Conservation (phyloP, 108 stramenopile species). For the Skeletonema costatum region DNA sequence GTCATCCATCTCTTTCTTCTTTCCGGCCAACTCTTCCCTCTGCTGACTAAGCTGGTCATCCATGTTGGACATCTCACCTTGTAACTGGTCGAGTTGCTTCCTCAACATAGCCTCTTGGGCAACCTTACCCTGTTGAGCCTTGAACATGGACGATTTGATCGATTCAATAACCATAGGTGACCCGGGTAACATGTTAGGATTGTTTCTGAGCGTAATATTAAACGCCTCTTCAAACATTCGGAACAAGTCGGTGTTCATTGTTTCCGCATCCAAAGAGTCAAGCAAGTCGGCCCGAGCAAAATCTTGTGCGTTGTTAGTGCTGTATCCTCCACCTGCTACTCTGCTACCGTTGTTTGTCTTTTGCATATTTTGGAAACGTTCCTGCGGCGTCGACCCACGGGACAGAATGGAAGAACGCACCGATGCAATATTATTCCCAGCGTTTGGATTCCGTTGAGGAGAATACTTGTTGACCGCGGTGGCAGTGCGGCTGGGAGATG, state of each 20-base stretch:
- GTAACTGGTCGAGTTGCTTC: slow-evolving; percentile 17
- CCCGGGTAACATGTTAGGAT: slow-evolving; percentile 37
- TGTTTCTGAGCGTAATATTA: slow-evolving; percentile 25
- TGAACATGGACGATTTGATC: slow-evolving; percentile 29
- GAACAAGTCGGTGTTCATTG: slow-evolving; percentile 13
- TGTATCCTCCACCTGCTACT: background rate
- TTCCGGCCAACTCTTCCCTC: slow-evolving; percentile 16
- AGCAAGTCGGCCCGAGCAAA: background rate
- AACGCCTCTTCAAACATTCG: slow-evolving; percentile 41
- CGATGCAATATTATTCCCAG: background rate
- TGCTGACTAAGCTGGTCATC: slow-evolving; percentile 21
- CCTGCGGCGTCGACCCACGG: background rate
- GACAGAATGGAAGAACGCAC: background rate
- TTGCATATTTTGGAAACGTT: background rate
- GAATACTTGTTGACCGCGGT: background rate
- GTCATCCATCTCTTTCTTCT: slow-evolving; percentile 15
- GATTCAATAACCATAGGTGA: slow-evolving; percentile 21
- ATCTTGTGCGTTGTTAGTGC: background rate
- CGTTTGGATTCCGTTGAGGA: background rate
- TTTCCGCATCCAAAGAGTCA: background rate
- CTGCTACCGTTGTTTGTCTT: background rate
- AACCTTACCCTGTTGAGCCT: slow-evolving; percentile 16
- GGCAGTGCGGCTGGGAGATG: background rate
- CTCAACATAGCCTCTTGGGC: slow-evolving; percentile 17
- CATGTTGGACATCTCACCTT: slow-evolving; percentile 22